Base-by-base conservation (phyloP, 176 grass and related monocot species). In the Pontederia paniculata region DNA sequence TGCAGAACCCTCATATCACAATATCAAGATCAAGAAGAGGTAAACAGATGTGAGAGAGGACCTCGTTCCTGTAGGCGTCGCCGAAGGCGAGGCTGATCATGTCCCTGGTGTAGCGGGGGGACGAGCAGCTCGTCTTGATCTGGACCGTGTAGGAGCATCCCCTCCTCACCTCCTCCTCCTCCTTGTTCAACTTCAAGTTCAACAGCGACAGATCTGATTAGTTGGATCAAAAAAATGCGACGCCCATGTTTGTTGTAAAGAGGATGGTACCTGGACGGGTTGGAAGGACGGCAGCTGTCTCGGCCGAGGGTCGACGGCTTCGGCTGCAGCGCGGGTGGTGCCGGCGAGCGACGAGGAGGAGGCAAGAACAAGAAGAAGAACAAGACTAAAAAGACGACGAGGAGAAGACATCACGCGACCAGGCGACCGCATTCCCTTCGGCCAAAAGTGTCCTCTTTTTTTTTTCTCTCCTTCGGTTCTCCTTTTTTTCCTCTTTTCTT, bases 91-190 rank as follows among this genome's bases (percentile, higher is more conserved):
- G 73, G 70, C 79, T 86, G 67, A 89, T 82, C 2, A 44, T 23
- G 66, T 89, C 82, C 55, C 51, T 14, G 28, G 74, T 87, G 18
- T 65, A 73, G 25, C 44, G 17, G 16, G 67, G 60, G 9, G 91
- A 96, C 45, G 73, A 70, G 74, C 91, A 89, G 61, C 91, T 96
- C 59, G 82, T 96, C 67, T 81, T 96, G 44, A 96, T 81, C 72
- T 81, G 65, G 50, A 89, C 79, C 22, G 73, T 89, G 81, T 95
- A 89, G 52, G 57, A 66, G 61, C 89, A 89, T 21, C 16, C 11
- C 31, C 37, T 59, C 25, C 46, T 11, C 53, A 37, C 5, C 5
- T 52, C 54, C 16, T 21, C 1, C 65, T 42, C 41, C 57, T 45
- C 52, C 37, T 49, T 5, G 28, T 8, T 54, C 13, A 69, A 47